A percentile compares a stretch with the other conserved stretches of the same genome.
These are phyloP conservation scores for Trichoderma sp. DNA, from an alignment of 2,329 filamentous ascomycete genomes.

Conservation along the genomic window DNA sequence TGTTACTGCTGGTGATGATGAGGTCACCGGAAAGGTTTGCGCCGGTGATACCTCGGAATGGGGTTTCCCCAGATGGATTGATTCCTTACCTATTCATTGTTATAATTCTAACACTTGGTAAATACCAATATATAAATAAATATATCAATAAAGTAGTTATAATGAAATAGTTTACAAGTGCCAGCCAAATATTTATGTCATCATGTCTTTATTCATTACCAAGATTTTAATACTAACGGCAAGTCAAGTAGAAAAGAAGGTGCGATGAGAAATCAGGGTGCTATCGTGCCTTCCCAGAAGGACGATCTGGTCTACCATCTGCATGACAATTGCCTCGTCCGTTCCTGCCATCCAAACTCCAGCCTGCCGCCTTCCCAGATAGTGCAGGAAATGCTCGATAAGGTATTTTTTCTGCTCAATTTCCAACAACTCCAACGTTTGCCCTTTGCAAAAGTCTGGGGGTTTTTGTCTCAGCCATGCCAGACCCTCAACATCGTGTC, in stretches of 20 bases:
- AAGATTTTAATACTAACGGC: constrained; percentile 9
- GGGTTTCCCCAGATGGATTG: not conserved
- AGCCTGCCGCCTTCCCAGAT: constrained; percentile 15
- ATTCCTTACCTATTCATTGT: not conserved
- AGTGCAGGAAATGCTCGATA: constrained; percentile 17
- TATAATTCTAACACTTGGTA: not conserved
- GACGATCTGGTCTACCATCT: constrained; percentile 14
- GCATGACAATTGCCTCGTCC: constrained; percentile 12
- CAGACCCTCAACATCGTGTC: not conserved
- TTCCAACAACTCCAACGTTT: constrained; percentile 13
- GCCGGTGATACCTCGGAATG: constrained; percentile 27
- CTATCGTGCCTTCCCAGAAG: constrained; percentile 18
- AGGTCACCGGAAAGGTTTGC: constrained; percentile 21
- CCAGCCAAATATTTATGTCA: not conserved
- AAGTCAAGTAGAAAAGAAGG: constrained; percentile 13
- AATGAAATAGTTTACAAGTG: not conserved
- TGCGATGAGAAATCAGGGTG: constrained; percentile 15
- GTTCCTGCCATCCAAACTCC: constrained; percentile 19
- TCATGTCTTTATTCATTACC: constrained; percentile 18
- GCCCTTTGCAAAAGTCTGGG: constrained; percentile 2
- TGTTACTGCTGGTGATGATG: constrained; percentile 4
- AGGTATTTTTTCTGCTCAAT: constrained; percentile 14
- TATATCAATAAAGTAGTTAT: too few species aligned
- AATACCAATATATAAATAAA: too few species aligned
- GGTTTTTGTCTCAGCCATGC: constrained; percentile 1